Percentiles rank a stretch among this genome's conserved stretches.
phyloP scores from a whole-genome alignment of 768 basidiomycete species.

The Russula brevipes region DNA sequence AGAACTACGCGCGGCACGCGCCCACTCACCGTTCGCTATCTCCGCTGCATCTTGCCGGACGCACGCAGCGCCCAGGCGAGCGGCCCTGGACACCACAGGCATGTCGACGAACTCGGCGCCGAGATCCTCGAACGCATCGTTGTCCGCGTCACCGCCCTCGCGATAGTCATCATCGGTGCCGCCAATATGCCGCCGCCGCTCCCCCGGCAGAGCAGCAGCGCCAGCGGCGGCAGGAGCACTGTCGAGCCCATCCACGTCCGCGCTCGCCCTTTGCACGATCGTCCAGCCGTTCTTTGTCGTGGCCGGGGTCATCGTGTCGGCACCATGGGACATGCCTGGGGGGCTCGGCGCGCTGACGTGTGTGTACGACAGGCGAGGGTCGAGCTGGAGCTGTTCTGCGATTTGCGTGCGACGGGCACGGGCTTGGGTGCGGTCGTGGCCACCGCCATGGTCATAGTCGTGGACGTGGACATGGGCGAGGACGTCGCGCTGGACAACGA shows the following conservation, averaged over 20 bases:
- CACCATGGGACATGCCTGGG: background rate
- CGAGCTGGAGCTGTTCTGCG: conserved; percentile 23
- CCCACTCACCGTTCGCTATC: conserved; percentile 19
- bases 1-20: background rate
- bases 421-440: conserved; percentile 15
- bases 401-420: conserved; percentile 21
- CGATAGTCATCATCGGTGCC: background rate
- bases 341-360: conserved; percentile 25
- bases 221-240: background rate
- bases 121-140: conserved; percentile 19
- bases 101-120: conserved; percentile 22
- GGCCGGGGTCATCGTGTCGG: conserved; percentile 6
- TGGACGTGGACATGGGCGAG: conserved; percentile 4
- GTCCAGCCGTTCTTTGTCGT: conserved; percentile 25
- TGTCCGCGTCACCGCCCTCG: conserved; percentile 13
- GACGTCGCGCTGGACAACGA: conserved; percentile 2
- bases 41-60: conserved; percentile 26
- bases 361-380: conserved; percentile 27
- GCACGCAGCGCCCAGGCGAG: background rate
- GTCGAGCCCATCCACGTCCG: background rate
- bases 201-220: background rate
- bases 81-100: conserved; percentile 9
- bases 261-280: conserved; percentile 16
- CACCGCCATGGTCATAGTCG: no score
- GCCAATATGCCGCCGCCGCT: background rate